Percentiles rank a stretch among this genome's conserved stretches.
Evolutionary conservation across 148 eudicot genomes (phyloP).

Genomic region (Drosera capensis): DNA sequence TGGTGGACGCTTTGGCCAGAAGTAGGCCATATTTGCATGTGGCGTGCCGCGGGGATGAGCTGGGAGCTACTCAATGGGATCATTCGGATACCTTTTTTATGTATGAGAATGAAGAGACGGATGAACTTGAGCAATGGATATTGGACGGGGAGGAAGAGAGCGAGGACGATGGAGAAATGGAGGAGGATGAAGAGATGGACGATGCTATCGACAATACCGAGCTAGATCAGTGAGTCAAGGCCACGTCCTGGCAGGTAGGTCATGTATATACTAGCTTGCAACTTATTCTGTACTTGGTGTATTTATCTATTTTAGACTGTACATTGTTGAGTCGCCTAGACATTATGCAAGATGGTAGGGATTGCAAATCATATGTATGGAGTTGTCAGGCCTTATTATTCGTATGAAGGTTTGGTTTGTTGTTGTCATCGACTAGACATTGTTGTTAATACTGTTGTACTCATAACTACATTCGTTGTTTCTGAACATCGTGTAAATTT

Average conservation of each 20-base stretch:
- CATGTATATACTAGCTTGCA: neutral
- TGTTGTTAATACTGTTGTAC: too few species aligned
- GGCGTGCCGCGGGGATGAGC: conserved; percentile 94
- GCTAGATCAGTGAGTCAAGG: too few species aligned
- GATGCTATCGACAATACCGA: neutral
- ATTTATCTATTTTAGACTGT: too few species aligned
- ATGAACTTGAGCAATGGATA: conserved; percentile 77
- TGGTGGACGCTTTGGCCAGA: conserved; percentile 65
- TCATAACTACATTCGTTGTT: too few species aligned
- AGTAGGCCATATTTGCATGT: conserved; percentile 70
- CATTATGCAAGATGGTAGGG: too few species aligned
- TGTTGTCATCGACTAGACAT: too few species aligned
- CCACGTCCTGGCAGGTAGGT: neutral
- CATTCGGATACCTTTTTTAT: conserved; percentile 41
- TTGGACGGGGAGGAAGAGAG: conserved; percentile 42
- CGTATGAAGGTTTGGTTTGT: too few species aligned
- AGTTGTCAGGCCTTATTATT: too few species aligned
- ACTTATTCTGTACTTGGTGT: neutral
- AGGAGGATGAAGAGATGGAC: neutral
- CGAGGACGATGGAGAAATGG: conserved; percentile 40
- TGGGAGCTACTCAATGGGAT: conserved; percentile 80
- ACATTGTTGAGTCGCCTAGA: too few species aligned
- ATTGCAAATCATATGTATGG: too few species aligned
- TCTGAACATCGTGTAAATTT: too few species aligned
- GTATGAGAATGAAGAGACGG: conserved; percentile 76